phyloP scores from a whole-genome alignment of 352 stramenopile genomes.

The Globisporangium okanoganense region DNA sequence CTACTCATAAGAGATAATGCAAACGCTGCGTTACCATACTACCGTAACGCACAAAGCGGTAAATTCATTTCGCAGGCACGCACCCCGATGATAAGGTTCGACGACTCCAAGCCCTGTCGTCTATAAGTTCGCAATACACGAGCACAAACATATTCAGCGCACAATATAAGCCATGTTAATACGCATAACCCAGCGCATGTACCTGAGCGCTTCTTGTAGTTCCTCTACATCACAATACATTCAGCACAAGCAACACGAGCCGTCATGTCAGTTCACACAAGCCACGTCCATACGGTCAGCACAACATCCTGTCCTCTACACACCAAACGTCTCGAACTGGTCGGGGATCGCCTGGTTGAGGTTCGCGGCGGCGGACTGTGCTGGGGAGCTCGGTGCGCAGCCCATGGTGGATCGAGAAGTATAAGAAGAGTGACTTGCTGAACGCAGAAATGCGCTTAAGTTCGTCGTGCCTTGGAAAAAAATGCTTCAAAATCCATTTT shows the following conservation, averaged over 20 bases:
- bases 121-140: slow-evolving; percentile 14
- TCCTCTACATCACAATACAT: slow-evolving; percentile 32
- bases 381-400: slow-evolving; percentile 22
- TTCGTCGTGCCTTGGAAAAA: too few relatives aligned
- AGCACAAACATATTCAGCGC: not conserved
- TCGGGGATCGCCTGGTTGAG: slow-evolving; percentile 46
- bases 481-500: too few relatives aligned
- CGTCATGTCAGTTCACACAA: slow-evolving; percentile 7
- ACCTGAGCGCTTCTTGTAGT: slow-evolving; percentile 61
- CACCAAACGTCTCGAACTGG: slow-evolving; percentile 62
- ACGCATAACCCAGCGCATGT: not conserved
- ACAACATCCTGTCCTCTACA: too few relatives aligned
- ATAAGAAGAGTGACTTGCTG: not conserved
- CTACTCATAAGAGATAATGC: slow-evolving; percentile 16
- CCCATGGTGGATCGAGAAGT: slow-evolving; percentile 20
- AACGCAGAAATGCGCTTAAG: not conserved
- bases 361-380: slow-evolving; percentile 2
- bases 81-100: slow-evolving; percentile 67
- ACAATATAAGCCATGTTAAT: not conserved
- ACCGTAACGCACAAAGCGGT: not conserved
- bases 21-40: not conserved
- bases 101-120: slow-evolving; percentile 54
- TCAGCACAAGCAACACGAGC: not conserved
- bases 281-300: too few relatives aligned
- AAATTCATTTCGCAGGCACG: slow-evolving; percentile 12